A percentile compares a stretch with the other conserved stretches of the same genome.
These are phyloP conservation scores for Beauveria pseudobassiana DNA, from an alignment of 2,329 filamentous ascomycete genomes.

Conservation along the genomic window DNA sequence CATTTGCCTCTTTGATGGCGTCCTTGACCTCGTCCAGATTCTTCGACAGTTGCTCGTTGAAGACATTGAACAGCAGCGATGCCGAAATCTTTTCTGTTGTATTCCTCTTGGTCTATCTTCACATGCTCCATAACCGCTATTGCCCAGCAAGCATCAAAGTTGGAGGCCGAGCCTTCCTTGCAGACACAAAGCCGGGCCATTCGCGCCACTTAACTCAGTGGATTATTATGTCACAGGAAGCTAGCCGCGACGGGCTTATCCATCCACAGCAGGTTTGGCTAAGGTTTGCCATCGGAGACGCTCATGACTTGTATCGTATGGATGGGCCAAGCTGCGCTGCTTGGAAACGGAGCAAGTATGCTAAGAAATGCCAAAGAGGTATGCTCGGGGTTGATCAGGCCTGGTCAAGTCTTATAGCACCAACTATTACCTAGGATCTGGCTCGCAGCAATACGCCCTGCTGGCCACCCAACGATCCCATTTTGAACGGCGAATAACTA, in stretches of 20 bases:
- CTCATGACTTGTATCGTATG: not conserved
- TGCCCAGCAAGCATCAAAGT: not conserved
- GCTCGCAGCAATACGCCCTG: not conserved
- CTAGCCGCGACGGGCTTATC: not conserved
- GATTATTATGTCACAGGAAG: not conserved
- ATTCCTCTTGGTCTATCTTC: not conserved
- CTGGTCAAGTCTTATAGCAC: not conserved
- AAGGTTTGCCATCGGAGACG: not conserved
- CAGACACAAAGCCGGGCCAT: not conserved
- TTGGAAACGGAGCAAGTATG: not conserved
- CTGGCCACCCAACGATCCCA: not conserved
- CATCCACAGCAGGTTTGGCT: not conserved
- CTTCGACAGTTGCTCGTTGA: conserved; percentile 58
- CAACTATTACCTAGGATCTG: not conserved
- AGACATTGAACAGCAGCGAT: conserved; percentile 76
- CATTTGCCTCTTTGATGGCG: conserved; percentile 72
- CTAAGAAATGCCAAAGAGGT: not conserved
- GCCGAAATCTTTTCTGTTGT: conserved; percentile 65
- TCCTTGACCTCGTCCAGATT: conserved; percentile 65
- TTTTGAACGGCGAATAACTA: not conserved
- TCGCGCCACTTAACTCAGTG: not conserved
- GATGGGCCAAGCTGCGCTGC: not conserved
- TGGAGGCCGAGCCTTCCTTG: not conserved
- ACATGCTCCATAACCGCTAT: not conserved
- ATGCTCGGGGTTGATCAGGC: not conserved